Base-by-base conservation (phyloP, 164 flowering plant species). In the Aristolochia contorta region DNA sequence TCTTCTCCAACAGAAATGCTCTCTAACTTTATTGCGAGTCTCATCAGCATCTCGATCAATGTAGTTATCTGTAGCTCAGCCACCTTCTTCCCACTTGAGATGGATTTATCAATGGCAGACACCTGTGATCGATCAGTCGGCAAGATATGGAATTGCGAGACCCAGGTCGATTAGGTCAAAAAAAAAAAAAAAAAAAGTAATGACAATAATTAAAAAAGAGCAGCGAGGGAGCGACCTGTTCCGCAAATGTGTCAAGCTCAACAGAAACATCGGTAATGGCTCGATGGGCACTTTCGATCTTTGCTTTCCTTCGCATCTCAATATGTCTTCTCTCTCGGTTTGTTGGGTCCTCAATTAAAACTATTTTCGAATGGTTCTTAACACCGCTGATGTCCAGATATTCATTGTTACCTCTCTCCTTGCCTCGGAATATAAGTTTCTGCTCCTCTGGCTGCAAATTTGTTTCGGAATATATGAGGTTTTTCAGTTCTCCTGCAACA, bases 31-130 rank as follows among this genome's bases (percentile, higher is more conserved):
- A 84, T 71, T 23, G 85, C 86, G 72, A 78, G 85, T 60, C 80
- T 76, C 94, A 84, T 84, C 19, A 87, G 74, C 85, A 84, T 74
- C 78, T 87, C 94, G 8, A 65, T 81, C 69, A 87, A 65, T 9
- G 88, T 84, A 15, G 86, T 79, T 67, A 84, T 81, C 55, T 83
- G 88, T 62, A 80, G 77, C 68, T 87, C 94, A 14, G 85, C 74
- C 6, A 87, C 90, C 59, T 75, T 83, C 14, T 41, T 68, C 50
- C 85, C 88, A 20, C 63, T 75, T 12, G 75, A 55, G n/a, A 81
- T 71, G 0, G 85, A 80, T 58, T 76, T 82, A 47, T 84, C 83
- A 14, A 84, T 81, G n/a, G 68, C 66, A 27, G 75, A 62, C 20
- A 82, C 86, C 90, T 87, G 58, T 47, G 0, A 2, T 49, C 56